A percentile compares a stretch with the other conserved stretches of the same genome.
Evolutionary conservation across 371 early-diverging fungal genomes (phyloP).

Genomic region (Mortierella sp.): DNA sequence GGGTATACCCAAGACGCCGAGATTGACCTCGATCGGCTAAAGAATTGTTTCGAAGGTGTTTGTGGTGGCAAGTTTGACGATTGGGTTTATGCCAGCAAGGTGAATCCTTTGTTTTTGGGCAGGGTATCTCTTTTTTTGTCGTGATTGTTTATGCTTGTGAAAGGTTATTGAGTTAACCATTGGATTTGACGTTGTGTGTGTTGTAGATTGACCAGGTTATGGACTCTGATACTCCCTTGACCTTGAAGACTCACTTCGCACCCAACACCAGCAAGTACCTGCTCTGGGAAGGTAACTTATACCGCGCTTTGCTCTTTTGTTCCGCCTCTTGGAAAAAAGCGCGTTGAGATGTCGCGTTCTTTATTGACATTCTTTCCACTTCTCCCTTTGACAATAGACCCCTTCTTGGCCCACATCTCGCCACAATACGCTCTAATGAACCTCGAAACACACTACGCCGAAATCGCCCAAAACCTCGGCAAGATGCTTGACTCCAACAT

Average conservation of each 20-base stretch:
- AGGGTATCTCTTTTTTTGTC: neutral
- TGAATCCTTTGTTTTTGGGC: conserved; percentile 28
- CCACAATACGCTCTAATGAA: conserved; percentile 81
- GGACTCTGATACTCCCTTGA: conserved; percentile 63
- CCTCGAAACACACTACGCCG: conserved; percentile 74
- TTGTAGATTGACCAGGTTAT: conserved; percentile 66
- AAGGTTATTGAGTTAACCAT: neutral
- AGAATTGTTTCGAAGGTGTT: conserved; percentile 80
- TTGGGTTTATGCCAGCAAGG: conserved; percentile 77
- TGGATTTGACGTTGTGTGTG: neutral
- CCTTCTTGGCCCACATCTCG: conserved; percentile 78
- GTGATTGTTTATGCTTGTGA: neutral
- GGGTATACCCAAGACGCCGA: conserved; percentile 75
- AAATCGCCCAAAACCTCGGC: conserved; percentile 64
- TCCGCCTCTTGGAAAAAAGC: neutral
- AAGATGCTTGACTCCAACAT: conserved; percentile 58
- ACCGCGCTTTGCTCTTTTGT: neutral
- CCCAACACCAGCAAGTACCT: conserved; percentile 89
- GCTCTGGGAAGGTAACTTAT: conserved; percentile 81
- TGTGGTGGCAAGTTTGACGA: conserved; percentile 86
- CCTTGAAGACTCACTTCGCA: conserved; percentile 68
- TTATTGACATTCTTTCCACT: neutral
- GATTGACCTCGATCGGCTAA: conserved; percentile 69
- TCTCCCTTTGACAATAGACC: conserved; percentile 64
- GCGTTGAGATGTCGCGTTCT: neutral